Base-by-base conservation (phyloP, 116 monocot genomes). In the Cymodocea nodosa region DNA sequence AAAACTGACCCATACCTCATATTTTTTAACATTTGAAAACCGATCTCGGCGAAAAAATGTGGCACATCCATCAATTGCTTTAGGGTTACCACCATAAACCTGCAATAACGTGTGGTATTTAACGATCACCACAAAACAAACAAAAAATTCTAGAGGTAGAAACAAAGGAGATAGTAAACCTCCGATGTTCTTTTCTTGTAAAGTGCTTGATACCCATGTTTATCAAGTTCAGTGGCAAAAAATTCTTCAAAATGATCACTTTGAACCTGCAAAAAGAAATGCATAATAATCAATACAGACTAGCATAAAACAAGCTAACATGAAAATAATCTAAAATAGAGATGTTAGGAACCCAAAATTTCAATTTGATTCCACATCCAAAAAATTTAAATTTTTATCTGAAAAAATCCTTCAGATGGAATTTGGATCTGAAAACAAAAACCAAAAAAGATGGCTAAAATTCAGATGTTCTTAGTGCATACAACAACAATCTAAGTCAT, bases 181-280 rank as follows among this genome's bases (percentile, higher is more conserved):
- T 99, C 89, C 22, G 84, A 77, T 64, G 99, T 99, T 66, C 78
- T 89, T 68, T 76, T 92, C 82, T 99, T 99, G 65, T 73, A 99
- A 56, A 92, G 74, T 64, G 77, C 86, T 50, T 99, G 83, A 72
- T 99, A 99, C 15, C 99, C 99, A 79, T 92, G 99, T 63, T 87
- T 99, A 71, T 92, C 89, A 78, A 99, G 84, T 71, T 99, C 92
- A 39, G 99, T 89, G 8, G 82, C 76, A 81, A 99, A 89, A 77
- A 89, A 99, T 53, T 99, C 92, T 7, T 92, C 92, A 75, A 84
- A 99, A 64, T 99, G 99, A 50, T 92, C 77, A 72, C 65, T 79
- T 79, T 99, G 99, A 68, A 99, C 99, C 99, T 99, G 69, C 34
- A 35, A 60, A 30, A 60, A 60, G 15, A 60, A 44, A 44, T 11